A percentile compares a stretch with the other conserved stretches of the same genome.
These are phyloP conservation scores for Suhomyces sp. DNA, from an alignment of 805 yeast genomes.

Conservation along the genomic window DNA sequence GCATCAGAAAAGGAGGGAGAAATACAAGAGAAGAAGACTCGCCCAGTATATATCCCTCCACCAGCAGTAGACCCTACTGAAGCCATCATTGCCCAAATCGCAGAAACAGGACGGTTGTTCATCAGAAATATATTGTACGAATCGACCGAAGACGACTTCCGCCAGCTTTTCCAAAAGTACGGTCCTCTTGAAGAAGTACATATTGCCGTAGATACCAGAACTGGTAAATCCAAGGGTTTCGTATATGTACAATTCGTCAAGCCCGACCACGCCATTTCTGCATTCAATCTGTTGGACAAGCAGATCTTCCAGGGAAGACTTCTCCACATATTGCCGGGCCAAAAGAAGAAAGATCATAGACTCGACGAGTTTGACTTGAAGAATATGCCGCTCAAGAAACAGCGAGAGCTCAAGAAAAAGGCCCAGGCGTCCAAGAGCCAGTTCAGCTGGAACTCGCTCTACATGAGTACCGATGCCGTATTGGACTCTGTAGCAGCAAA, in stretches of 20 bases:
- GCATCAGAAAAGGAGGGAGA: constrained; percentile 11
- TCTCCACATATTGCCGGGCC: constrained; percentile 83
- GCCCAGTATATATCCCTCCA: constrained; percentile 3
- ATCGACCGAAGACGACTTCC: constrained; percentile 77
- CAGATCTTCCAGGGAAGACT: constrained; percentile 92
- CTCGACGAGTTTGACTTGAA: constrained; percentile 89
- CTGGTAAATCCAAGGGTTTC: constrained; percentile 89
- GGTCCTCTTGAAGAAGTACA: constrained; percentile 88
- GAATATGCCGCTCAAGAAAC: constrained; percentile 90
- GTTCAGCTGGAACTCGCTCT: constrained; percentile 93
- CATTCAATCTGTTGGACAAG: constrained; percentile 74
- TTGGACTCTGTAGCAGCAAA: constrained; percentile 83
- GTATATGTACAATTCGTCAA: constrained; percentile 76
- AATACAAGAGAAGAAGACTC: neutral
- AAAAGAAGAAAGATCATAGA: constrained; percentile 74
- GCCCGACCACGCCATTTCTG: constrained; percentile 70
- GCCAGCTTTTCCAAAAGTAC: constrained; percentile 56
- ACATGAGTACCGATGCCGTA: constrained; percentile 88
- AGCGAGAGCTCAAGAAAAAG: constrained; percentile 77
- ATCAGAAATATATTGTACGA: constrained; percentile 80
- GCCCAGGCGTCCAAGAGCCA: constrained; percentile 81
- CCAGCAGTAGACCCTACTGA: constrained; percentile 43
- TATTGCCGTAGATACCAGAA: constrained; percentile 85
- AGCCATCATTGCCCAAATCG: constrained; percentile 48
- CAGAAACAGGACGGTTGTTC: constrained; percentile 76